phyloP scores from a whole-genome alignment of 78 protist genomes.

The Dictyostelium brefeldianum region DNA sequence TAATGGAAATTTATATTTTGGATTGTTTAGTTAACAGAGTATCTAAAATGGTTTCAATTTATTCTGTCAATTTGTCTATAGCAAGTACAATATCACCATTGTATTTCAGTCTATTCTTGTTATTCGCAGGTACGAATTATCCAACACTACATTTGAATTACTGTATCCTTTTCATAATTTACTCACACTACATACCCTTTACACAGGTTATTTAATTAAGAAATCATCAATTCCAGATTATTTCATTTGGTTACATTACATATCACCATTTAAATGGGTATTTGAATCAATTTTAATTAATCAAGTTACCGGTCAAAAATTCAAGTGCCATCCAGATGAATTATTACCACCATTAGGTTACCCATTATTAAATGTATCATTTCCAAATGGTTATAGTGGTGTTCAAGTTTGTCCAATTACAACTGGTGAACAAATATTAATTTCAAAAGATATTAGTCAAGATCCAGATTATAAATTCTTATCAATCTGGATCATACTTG shows the following conservation, averaged over 20 bases:
- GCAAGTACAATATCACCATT: slow-evolving; percentile 62
- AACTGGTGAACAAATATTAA: slow-evolving; percentile 25
- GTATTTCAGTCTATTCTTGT: slow-evolving; percentile 31
- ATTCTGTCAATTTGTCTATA: slow-evolving; percentile 22
- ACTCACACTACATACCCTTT: not conserved
- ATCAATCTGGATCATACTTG: slow-evolving; percentile 23
- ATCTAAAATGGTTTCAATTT: slow-evolving; percentile 36
- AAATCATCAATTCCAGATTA: slow-evolving; percentile 15
- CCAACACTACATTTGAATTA: too few species aligned
- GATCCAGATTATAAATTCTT: not conserved
- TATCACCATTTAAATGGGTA: slow-evolving; percentile 74
- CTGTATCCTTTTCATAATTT: too few species aligned
- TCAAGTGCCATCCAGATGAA: slow-evolving; percentile 24
- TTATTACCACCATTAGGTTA: slow-evolving; percentile 50
- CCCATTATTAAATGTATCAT: slow-evolving; percentile 36
- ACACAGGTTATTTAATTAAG: slow-evolving; percentile 31
- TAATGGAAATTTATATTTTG: slow-evolving; percentile 30
- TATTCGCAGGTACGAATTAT: slow-evolving; percentile 78
- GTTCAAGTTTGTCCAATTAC: slow-evolving; percentile 47
- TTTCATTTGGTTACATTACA: slow-evolving; percentile 68
- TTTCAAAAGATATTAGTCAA: slow-evolving; percentile 5
- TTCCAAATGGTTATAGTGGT: slow-evolving; percentile 59
- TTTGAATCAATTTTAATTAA: slow-evolving; percentile 54
- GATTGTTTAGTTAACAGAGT: slow-evolving; percentile 45
- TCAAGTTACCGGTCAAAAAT: slow-evolving; percentile 30